Conservation (phyloP, 352 stramenopile species). For the Globisporangium uncinulatum region DNA sequence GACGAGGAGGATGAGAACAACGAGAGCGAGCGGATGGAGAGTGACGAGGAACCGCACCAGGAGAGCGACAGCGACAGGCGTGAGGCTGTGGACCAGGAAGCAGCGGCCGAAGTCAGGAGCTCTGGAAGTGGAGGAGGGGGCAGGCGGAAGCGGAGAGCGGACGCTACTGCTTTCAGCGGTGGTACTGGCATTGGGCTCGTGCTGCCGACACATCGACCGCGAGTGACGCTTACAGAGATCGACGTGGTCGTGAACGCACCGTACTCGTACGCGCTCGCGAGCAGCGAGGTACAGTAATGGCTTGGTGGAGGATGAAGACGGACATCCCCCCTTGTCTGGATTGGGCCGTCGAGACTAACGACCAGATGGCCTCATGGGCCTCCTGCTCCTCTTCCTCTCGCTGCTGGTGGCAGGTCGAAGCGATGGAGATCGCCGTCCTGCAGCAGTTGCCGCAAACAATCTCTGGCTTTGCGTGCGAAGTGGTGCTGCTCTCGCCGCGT, state of each 20-base stretch:
- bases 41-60: too few species aligned
- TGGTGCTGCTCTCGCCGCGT: neutral
- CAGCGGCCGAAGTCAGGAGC: too few species aligned
- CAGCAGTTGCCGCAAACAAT: conserved; percentile 1
- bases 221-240: conserved; percentile 1
- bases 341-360: too few species aligned
- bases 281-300: neutral
- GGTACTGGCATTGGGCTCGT: neutral
- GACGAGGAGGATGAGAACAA: too few species aligned
- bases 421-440: neutral
- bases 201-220: neutral
- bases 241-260: neutral
- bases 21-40: too few species aligned
- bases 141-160: too few species aligned
- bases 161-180: too few species aligned
- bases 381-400: neutral
- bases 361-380: too few species aligned
- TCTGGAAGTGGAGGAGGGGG: too few species aligned
- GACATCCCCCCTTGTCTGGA: too few species aligned
- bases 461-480: conserved; percentile 3
- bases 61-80: too few species aligned
- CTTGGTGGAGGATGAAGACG: neutral
- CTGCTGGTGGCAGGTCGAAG: conserved; percentile 1
- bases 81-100: too few species aligned
- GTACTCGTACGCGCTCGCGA: conserved; percentile 4